phyloP scores from a whole-genome alignment of 257 asterid species.

The Solanum rostratum region DNA sequence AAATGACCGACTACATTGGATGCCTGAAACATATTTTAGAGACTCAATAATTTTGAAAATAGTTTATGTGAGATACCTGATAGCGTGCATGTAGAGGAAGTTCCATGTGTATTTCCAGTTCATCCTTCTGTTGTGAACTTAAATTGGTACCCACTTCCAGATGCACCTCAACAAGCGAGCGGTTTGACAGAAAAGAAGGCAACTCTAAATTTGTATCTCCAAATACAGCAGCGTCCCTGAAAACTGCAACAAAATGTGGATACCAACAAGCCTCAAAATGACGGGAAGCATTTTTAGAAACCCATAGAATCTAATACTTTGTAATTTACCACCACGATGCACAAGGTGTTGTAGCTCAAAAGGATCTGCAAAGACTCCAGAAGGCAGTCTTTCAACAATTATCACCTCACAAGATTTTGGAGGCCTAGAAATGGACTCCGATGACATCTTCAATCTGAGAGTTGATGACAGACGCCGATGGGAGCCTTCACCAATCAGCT shows the following conservation, averaged over 20 bases:
- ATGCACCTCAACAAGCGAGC: conserved; percentile 68
- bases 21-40: not conserved
- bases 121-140: conserved; percentile 15
- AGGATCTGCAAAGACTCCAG: conserved; percentile 86
- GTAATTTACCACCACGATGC: conserved; percentile 52
- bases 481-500: conserved; percentile 78
- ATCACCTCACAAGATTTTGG: conserved; percentile 35
- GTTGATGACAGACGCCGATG: conserved; percentile 58
- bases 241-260: conserved; percentile 30
- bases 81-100: conserved; percentile 88
- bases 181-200: conserved; percentile 73
- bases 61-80: conserved; percentile 30
- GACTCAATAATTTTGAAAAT: not conserved
- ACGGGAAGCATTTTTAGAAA: not conserved
- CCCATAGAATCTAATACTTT: not conserved
- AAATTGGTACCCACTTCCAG: conserved; percentile 21
- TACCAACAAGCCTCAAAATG: not conserved
- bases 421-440: conserved; percentile 3
- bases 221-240: conserved; percentile 57
- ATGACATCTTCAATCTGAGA: conserved; percentile 28
- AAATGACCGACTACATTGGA: not conserved
- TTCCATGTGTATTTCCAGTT: conserved; percentile 29
- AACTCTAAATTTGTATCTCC: conserved; percentile 87
- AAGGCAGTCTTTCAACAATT: conserved; percentile 62
- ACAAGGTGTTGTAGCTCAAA: conserved; percentile 85